Base-by-base conservation (phyloP, 768 basidiomycete genomes). In the Neoboletus subvelutipes region DNA sequence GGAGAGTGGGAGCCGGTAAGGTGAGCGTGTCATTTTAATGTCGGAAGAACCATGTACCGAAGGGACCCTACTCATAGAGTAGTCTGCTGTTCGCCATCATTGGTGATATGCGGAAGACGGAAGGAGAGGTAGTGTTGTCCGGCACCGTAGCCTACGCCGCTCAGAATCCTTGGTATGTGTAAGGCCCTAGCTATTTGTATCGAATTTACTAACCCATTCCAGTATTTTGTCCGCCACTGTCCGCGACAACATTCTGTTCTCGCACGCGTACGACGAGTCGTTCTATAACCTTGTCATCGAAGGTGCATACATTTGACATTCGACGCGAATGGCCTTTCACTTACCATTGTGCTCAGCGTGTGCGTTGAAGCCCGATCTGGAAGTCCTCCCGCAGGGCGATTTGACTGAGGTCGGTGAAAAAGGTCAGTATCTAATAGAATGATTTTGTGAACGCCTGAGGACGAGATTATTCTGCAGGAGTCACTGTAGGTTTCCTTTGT, bases 1-100 rank as follows among this genome's bases (percentile, higher is more conserved):
- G 96, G 17, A 86, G 91, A 22, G 94, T 98, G 24, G 95, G 94
- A n/a, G n/a, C n/a, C n/a, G n/a, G n/a, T n/a, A n/a, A n/a, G n/a
- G n/a, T n/a, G n/a, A n/a, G n/a, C n/a, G 3, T 36, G 20, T 55
- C 24, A 7, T 33, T 40, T 6, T 24, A 3, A 26, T 24, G 2
- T 24, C 12, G 24, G 13, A 22, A 17, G 54, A 28, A 57, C 0
- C 63, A n/a, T 48, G 55, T 18, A 33, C 20, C 46, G 37, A 55
- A 11, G 4, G 5, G 9, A 1, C 4, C 26, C 28, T 39, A 12
- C 6, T 31, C 37, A 7, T 9, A 90, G 89, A 85, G 87, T 9
- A 90, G 86, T 67, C 70, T 93, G 26, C 64, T 92, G 41, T 86
- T 87, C 2, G 89, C 92, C 0, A 85, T 94, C 54, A 85, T 94